phyloP scores from a whole-genome alignment of 1,284 basidiomycete species.

The Schizophyllum amplum region DNA sequence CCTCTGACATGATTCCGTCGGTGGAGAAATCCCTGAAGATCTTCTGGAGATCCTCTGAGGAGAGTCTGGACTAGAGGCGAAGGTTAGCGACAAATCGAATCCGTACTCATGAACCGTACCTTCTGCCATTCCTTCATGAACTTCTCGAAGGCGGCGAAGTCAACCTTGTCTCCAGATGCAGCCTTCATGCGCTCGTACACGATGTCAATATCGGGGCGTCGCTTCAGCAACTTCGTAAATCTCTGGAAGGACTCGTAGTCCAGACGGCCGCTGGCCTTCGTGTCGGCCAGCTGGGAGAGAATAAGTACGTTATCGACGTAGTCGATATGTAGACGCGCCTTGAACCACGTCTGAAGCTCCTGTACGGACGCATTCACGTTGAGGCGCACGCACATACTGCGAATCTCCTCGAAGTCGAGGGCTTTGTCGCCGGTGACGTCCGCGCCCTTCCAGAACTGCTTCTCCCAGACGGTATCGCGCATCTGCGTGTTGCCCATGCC shows the following conservation, averaged over 20 bases:
- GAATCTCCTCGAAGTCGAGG: constrained; percentile 68
- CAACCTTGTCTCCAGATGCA: constrained; percentile 35
- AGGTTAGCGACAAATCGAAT: neutral
- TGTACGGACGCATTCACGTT: constrained; percentile 57
- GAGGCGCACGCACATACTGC: constrained; percentile 67
- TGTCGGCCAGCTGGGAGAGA: constrained; percentile 54
- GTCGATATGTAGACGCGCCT: constrained; percentile 31
- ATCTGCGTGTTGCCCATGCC: constrained; percentile 56
- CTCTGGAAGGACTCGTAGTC: constrained; percentile 78
- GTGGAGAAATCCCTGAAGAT: constrained; percentile 47
- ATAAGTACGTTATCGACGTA: constrained; percentile 1
- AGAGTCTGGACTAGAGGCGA: constrained; percentile 37
- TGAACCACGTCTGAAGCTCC: constrained; percentile 58
- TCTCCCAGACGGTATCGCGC: constrained; percentile 71
- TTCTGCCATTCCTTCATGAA: constrained; percentile 68
- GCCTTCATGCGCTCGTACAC: constrained; percentile 50
- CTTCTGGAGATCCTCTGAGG: constrained; percentile 34
- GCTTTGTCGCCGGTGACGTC: constrained; percentile 57
- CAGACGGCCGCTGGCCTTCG: constrained; percentile 54
- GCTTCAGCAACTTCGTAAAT: constrained; percentile 81
- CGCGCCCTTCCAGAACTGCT: constrained; percentile 77
- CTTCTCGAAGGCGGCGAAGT: constrained; percentile 47
- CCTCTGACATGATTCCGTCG: constrained; percentile 37
- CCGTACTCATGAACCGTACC: constrained; percentile 27
- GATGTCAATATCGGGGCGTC: constrained; percentile 71